Evolutionary conservation across 306 rosid genomes (phyloP).

Genomic region (Chamaecrista fasciculata): DNA sequence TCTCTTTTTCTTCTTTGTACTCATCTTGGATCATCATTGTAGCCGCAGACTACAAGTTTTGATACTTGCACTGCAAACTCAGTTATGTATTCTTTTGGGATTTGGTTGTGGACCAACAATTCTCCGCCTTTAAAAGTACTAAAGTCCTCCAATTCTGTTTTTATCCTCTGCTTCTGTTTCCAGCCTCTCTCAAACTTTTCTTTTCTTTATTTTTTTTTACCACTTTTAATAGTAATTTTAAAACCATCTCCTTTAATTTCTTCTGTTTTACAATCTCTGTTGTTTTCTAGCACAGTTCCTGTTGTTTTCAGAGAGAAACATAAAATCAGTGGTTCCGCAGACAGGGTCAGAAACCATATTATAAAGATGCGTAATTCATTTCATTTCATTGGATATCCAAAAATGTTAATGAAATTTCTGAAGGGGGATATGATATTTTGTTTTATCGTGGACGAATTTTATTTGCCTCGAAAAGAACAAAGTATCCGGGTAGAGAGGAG

Average conservation of each 20-base stretch:
- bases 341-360: conserved; percentile 23
- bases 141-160: conserved; percentile 36
- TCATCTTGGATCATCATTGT: conserved; percentile 5
- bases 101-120: conserved; percentile 45
- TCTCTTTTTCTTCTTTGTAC: background rate
- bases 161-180: conserved; percentile 40
- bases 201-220: conserved; percentile 21
- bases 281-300: background rate
- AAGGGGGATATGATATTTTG: conserved; percentile 29
- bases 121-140: conserved; percentile 40
- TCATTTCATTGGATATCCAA: conserved; percentile 10
- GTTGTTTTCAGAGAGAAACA: conserved; percentile 54
- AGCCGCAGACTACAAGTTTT: conserved; percentile 13
- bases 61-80: conserved; percentile 20
- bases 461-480: conserved; percentile 43
- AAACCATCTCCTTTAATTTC: background rate
- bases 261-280: background rate
- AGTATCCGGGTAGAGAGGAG: conserved; percentile 29
- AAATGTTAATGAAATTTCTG: conserved; percentile 17
- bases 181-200: conserved; percentile 33
- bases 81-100: conserved; percentile 17
- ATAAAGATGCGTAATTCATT: background rate
- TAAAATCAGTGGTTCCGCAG: conserved; percentile 33
- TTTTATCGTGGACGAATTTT: conserved; percentile 24
- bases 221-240: background rate